Base-by-base conservation (phyloP, 495 filamentous ascomycete species). In the Trichoderma gamsii region DNA sequence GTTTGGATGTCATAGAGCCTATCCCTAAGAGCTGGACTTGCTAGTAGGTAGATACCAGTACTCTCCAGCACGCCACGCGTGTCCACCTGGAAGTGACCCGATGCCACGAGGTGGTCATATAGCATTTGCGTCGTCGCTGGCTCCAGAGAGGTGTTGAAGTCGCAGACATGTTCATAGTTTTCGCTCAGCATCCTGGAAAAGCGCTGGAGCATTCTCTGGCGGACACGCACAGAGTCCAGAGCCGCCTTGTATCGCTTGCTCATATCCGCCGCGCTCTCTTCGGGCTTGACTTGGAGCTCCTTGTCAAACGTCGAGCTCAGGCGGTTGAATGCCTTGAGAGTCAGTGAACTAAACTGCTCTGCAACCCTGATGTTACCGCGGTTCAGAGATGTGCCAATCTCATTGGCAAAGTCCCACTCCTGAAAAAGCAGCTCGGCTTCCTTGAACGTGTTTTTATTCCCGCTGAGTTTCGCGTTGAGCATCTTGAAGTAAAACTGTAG, bases 371-470 rank as follows among this genome's bases (percentile, higher is more conserved):
- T 89, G 78, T 98, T 93, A 67, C 96, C 95, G 51, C 91, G 91
- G 64, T 94, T 88, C 46, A 99, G 84, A 72, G 92, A 90, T 27
- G 89, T 85, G 15, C 93, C 95, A 69, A 98, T 90, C 67, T 92
- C 89, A 73, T 97, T 97, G 1, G 90, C 93, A 70, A 97, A 98
- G 32, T 89, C 90, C 94, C 95, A 99, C 76, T 98, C 95, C 72
- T 97, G 93, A 74, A 97, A 94, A 41, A 99, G 79, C 70, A 99
- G 91, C 78, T 99, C 95, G 15, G 95, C 95, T 73, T 98, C 95
- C 75, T 98, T 98, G 84, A 98, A 98, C 0, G 95, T 97, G 77
- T 98, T 99, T 75, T 97, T 97, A 79, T 97, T 98, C 59, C 92
- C 91, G 74, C 92, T 92, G 61, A 99, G 81, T 75, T 97, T 97